phyloP scores from a whole-genome alignment of 2,329 filamentous ascomycete genomes.

The Rhinocladiella similis region DNA sequence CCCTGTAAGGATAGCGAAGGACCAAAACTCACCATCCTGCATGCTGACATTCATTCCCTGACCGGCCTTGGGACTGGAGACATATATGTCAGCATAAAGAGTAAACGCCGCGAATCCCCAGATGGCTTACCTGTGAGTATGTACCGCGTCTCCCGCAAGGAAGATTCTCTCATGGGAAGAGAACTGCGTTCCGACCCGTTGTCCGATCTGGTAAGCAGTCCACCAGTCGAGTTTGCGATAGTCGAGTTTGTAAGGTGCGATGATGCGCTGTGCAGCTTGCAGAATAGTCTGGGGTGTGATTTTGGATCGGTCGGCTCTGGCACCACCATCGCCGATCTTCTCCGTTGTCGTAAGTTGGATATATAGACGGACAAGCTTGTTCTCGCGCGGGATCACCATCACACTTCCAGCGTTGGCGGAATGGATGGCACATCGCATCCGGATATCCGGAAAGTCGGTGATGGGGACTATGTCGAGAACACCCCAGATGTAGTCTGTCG shows the following conservation, averaged over 20 bases:
- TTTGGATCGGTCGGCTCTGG: conserved; percentile 45
- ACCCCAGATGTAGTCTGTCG: conserved; percentile 45
- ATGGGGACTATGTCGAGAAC: conserved; percentile 53
- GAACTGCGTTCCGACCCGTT: conserved; percentile 35
- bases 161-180: conserved; percentile 49
- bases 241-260: conserved; percentile 65
- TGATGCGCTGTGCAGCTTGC: conserved; percentile 61
- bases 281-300: conserved; percentile 66
- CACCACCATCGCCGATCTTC: conserved; percentile 33
- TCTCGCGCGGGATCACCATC: conserved; percentile 65
- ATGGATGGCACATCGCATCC: conserved; percentile 59
- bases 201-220: conserved; percentile 52
- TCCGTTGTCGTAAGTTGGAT: conserved; percentile 56
- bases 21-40: conserved; percentile 47
- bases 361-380: conserved; percentile 62
- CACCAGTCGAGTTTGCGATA: conserved; percentile 68
- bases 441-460: conserved; percentile 61
- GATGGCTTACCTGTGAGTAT: conserved; percentile 50
- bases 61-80: conserved; percentile 63
- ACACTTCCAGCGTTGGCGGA: conserved; percentile 56
- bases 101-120: too few species aligned
- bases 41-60: conserved; percentile 56
- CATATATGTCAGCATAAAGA: too few species aligned
- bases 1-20: too few species aligned
- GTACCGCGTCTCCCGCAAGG: conserved; percentile 66